Evolutionary conservation across 768 basidiomycete genomes (phyloP).

Genomic region (Leccinum rimulosum): DNA sequence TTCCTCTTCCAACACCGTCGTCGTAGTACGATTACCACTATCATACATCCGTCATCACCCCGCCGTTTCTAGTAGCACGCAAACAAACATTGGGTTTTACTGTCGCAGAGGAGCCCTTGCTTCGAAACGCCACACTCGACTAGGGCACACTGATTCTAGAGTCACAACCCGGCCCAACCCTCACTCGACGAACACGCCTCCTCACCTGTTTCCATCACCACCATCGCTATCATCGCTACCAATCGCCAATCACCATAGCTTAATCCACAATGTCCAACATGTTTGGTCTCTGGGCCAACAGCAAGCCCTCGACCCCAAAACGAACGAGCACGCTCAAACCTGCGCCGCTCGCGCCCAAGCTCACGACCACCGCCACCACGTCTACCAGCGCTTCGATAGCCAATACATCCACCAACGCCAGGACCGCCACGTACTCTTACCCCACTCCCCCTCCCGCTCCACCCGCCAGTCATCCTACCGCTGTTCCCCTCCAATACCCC

Average conservation of each 20-base stretch:
- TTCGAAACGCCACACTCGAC: too few species aligned
- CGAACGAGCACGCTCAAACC: constrained; percentile 17
- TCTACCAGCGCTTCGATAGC: not conserved
- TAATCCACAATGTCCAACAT: not conserved
- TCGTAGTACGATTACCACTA: too few species aligned
- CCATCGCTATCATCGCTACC: not conserved
- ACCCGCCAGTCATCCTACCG: not conserved
- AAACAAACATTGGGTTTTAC: too few species aligned
- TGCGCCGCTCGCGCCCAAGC: constrained; percentile 23
- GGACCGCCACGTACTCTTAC: not conserved
- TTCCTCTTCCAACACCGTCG: not conserved
- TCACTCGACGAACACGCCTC: too few species aligned
- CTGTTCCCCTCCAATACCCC: constrained; percentile 9
- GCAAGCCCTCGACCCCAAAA: constrained; percentile 17
- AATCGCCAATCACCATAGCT: not conserved
- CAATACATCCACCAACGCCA: not conserved
- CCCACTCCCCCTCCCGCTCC: not conserved
- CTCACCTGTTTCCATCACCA: too few species aligned
- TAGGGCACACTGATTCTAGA: too few species aligned
- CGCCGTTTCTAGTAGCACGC: too few species aligned
- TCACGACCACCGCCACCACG: constrained; percentile 10
- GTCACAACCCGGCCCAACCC: too few species aligned
- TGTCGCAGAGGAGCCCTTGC: too few species aligned
- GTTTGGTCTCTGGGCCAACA: constrained; percentile 10
- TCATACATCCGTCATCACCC: not conserved